Base-by-base conservation (phyloP, 148 eudicot species). In the Diospyros kaki region DNA sequence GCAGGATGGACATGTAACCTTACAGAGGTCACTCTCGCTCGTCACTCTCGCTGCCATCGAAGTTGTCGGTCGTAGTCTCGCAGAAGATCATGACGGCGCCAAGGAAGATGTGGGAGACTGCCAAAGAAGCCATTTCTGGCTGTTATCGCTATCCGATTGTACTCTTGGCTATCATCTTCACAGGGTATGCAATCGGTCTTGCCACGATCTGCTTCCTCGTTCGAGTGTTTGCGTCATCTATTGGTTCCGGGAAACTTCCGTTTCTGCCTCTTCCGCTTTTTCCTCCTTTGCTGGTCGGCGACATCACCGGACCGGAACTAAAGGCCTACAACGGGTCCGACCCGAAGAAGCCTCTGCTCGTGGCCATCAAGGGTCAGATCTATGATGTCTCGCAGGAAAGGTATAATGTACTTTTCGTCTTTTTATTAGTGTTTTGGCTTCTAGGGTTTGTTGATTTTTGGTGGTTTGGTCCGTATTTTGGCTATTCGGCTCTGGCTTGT, bases 341-440 rank as follows among this genome's bases (percentile, higher is more conserved):
- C 78, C 59, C 84, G 2, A 84, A 79, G 38, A 94, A 92, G 82
- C 98, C 98, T 10, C 80, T 94, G 86, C 91, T 92, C 58, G 89
- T 94, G 97, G 96, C 98, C 6, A 92, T 94, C 69, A 94, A 94
- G 82, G 90, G 92, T 41, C 98, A 92, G 94, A 94, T 94, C 94
- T 94, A 92, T 77, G 98, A 94, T 78, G 98, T 94, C 44, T 28
- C 28, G 28, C 28, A 28, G 28, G 28, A 28, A 28, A 28, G 28
- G 28, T 28, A 28, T 28, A 28, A 0, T 28, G 28, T 28, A 28
- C 28, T 28, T 28, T 28, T 28, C 28, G 0, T 28, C 28, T 28
- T 28, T 28, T 28, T 28, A 28, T 28, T 28, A 28, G 28, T 28
- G 28, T 28, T 28, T 28, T 28, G 28, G 28, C 28, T 28, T 28